Percentiles rank a stretch among this genome's conserved stretches.
phyloP scores from a whole-genome alignment of 331 rosid genomes.

The Prunus yedoensis region DNA sequence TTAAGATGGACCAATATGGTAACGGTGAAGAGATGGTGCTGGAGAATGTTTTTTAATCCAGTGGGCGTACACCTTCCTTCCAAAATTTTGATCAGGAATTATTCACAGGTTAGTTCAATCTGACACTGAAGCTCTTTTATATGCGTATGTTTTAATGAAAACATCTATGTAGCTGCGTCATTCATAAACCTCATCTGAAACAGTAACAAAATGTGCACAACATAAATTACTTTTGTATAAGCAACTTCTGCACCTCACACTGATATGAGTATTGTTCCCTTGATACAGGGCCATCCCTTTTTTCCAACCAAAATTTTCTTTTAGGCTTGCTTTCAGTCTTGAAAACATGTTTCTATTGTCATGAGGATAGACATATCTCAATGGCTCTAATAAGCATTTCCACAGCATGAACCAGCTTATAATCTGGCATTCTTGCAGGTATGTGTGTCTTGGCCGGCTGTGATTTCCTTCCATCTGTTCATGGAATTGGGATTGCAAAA shows the following conservation, averaged over 20 bases:
- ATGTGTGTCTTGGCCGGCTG: constrained; percentile 98
- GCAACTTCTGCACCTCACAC: background rate
- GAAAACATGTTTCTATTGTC: background rate
- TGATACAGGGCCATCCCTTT: background rate
- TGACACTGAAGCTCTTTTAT: constrained; percentile 5
- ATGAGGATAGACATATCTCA: background rate
- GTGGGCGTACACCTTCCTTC: constrained; percentile 61
- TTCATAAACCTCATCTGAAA: constrained; percentile 4
- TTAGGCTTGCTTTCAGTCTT: background rate
- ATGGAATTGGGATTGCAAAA: constrained; percentile 85
- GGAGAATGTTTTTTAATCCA: constrained; percentile 58
- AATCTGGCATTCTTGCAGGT: constrained; percentile 42
- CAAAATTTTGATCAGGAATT: constrained; percentile 58
- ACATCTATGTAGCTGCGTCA: background rate
- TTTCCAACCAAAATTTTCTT: background rate
- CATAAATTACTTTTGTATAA: too few species aligned
- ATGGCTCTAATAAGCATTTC: background rate
- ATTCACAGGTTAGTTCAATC: constrained; percentile 55
- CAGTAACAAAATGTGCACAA: background rate
- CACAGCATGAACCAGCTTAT: constrained; percentile 2
- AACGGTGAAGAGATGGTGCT: constrained; percentile 75
- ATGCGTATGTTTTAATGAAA: constrained; percentile 8
- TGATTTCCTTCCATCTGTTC: constrained; percentile 95
- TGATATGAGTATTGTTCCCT: background rate
- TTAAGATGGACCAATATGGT: constrained; percentile 89